Conservation (phyloP, 495 filamentous ascomycete genomes). For the Trichoderma parareesei region DNA sequence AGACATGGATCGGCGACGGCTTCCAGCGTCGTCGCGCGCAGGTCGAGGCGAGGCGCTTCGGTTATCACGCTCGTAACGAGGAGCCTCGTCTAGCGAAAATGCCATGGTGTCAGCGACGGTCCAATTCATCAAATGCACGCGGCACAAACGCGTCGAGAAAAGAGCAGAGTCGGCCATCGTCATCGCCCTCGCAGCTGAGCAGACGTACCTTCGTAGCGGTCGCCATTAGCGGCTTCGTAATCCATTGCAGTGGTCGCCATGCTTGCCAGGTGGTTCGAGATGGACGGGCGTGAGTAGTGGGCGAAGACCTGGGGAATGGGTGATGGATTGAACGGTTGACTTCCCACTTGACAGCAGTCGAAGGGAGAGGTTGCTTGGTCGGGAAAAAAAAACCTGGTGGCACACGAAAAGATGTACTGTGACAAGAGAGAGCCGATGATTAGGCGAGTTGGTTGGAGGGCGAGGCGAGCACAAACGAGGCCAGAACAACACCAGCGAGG, state of each 20-base stretch:
- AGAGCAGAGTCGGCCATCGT: conserved; percentile 4
- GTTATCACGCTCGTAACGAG: conserved; percentile 70
- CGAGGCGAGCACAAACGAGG: conserved; percentile 15
- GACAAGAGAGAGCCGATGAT: conserved; percentile 7
- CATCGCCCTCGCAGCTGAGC: background rate
- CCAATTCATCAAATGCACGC: background rate
- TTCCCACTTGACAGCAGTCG: conserved; percentile 9
- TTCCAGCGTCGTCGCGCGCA: conserved; percentile 53
- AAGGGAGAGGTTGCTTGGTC: conserved; percentile 12
- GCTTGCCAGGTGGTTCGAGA: conserved; percentile 14
- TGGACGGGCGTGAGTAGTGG: conserved; percentile 11
- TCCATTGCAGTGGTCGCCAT: conserved; percentile 61
- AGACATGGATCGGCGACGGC: conserved; percentile 68
- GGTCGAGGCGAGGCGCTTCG: conserved; percentile 92
- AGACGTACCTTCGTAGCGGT: conserved; percentile 69
- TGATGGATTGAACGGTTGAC: background rate
- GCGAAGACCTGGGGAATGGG: conserved; percentile 16
- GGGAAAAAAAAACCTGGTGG: conserved; percentile 8
- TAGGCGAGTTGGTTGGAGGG: conserved; percentile 23
- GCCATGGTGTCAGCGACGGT: background rate
- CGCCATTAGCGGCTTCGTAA: conserved; percentile 73
- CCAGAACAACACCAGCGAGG: conserved; percentile 7
- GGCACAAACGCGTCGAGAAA: background rate
- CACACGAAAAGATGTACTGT: conserved; percentile 7
- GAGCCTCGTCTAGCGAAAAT: conserved; percentile 52